phyloP scores from a whole-genome alignment of 2,329 filamentous ascomycete genomes.

The Sporothrix curviconia region DNA sequence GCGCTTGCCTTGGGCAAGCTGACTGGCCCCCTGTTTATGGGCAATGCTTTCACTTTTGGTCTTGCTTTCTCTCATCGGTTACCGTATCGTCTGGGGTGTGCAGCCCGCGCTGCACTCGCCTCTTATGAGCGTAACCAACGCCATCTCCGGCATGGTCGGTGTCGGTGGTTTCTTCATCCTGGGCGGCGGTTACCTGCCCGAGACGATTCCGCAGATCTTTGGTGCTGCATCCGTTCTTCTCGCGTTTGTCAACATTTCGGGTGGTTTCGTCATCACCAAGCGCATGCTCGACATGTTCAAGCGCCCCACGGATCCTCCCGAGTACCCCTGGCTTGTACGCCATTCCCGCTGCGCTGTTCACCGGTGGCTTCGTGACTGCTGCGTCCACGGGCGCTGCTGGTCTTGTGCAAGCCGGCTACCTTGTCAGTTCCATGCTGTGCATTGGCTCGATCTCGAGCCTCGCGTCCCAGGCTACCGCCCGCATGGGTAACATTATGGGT shows the following conservation, averaged over 20 bases:
- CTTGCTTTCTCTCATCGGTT: conserved; percentile 80
- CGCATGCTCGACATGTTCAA: conserved; percentile 92
- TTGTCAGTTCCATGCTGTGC: conserved; percentile 77
- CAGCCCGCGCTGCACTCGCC: conserved; percentile 77
- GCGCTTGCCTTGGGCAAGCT: conserved; percentile 71
- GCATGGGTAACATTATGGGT: conserved; percentile 78
- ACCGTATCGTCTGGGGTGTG: conserved; percentile 84
- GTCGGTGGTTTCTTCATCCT: conserved; percentile 84
- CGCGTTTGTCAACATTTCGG: conserved; percentile 82
- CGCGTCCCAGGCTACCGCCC: conserved; percentile 73
- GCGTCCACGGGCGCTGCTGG: conserved; percentile 76
- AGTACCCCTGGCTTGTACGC: conserved; percentile 86
- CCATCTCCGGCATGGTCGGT: conserved; percentile 85
- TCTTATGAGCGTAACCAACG: conserved; percentile 89
- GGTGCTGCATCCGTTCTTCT: conserved; percentile 75
- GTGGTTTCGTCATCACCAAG: conserved; percentile 87
- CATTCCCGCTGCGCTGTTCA: conserved; percentile 68
- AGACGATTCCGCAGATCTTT: conserved; percentile 70
- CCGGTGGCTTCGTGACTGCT: conserved; percentile 73
- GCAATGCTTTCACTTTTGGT: conserved; percentile 77
- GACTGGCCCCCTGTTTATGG: conserved; percentile 80
- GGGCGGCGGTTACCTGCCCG: conserved; percentile 70
- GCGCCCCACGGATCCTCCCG: conserved; percentile 76
- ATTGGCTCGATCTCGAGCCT: conserved; percentile 78
- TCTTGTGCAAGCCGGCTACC: conserved; percentile 79